phyloP scores from a whole-genome alignment of 805 yeast species.

The Cyberlindnera xishuangbannaensis region DNA sequence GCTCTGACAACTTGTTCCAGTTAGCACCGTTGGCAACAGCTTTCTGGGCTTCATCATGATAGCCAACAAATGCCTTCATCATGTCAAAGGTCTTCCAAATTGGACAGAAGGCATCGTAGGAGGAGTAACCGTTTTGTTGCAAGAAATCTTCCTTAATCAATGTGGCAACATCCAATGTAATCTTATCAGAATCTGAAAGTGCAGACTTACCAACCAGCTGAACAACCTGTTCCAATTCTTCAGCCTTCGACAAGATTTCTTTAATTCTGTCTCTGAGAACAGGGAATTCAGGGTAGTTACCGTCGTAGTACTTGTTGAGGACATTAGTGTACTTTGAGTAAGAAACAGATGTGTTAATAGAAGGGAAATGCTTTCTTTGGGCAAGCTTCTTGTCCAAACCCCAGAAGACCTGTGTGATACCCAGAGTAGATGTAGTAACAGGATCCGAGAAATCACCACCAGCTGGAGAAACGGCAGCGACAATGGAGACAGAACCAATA shows the following conservation, averaged over 20 bases:
- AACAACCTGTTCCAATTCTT: conserved; percentile 97
- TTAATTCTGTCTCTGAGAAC: conserved; percentile 82
- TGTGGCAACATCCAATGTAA: conserved; percentile 86
- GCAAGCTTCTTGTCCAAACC: conserved; percentile 98
- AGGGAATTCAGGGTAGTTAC: conserved; percentile 88
- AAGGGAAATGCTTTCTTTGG: conserved; percentile 99
- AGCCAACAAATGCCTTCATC: conserved; percentile 92
- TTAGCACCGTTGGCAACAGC: conserved; percentile 89
- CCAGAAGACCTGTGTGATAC: conserved; percentile 99
- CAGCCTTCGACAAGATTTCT: conserved; percentile 94
- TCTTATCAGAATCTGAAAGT: conserved; percentile 92
- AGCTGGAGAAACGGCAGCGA: conserved; percentile 99
- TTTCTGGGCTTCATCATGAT: conserved; percentile 96
- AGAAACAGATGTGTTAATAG: conserved; percentile 92
- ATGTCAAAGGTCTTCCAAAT: conserved; percentile 97
- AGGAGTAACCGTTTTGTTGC: conserved; percentile 98
- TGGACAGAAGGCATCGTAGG: conserved; percentile 98
- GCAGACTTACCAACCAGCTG: conserved; percentile 99
- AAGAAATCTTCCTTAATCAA: conserved; percentile 96
- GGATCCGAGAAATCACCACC: conserved; percentile 99
- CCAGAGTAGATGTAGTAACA: conserved; percentile 95
- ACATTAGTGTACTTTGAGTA: conserved; percentile 94
- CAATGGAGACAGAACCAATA: conserved; percentile 96
- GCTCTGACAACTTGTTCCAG: conserved; percentile 89
- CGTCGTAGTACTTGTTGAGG: conserved; percentile 78